Conservation (phyloP, 345 rosid species). For the Laguncularia racemosa region DNA sequence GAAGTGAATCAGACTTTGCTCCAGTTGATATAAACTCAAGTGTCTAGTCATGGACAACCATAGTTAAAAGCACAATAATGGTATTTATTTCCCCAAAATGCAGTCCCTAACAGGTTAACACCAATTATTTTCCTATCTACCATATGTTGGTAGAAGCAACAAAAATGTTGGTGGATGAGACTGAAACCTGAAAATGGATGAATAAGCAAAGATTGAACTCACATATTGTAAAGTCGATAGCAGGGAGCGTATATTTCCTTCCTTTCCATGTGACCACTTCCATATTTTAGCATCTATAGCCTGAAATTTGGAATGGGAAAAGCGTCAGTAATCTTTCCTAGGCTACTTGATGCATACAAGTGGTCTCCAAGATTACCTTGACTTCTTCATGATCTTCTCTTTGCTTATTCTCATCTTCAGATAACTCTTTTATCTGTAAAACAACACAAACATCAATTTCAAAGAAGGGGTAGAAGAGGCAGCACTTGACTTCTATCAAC, state of each 20-base stretch:
- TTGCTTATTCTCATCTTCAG: slow-evolving; percentile 26
- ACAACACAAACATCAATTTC: slow-evolving; percentile 1
- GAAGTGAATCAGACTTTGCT: too few species aligned
- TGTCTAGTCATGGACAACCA: too few species aligned
- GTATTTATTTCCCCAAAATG: too few species aligned
- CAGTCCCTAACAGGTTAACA: too few species aligned
- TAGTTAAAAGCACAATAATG: too few species aligned
- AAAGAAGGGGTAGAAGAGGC: not conserved
- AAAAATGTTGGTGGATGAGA: too few species aligned
- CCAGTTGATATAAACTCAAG: too few species aligned
- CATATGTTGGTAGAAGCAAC: too few species aligned
- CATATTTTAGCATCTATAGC: slow-evolving; percentile 53
- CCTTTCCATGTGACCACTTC: slow-evolving; percentile 77
- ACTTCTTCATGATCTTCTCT: slow-evolving; percentile 29
- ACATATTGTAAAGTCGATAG: slow-evolving; percentile 86
- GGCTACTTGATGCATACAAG: slow-evolving; percentile 2
- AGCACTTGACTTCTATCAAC: not conserved
- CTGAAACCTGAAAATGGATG: too few species aligned
- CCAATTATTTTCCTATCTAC: too few species aligned
- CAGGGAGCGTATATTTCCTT: slow-evolving; percentile 85
- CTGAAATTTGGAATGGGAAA: slow-evolving; percentile 24
- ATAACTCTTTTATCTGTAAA: slow-evolving; percentile 52
- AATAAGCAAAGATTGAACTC: slow-evolving; percentile 20
- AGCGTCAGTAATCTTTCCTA: slow-evolving; percentile 7
- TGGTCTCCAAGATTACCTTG: slow-evolving; percentile 26